Conservation (phyloP, 2,329 filamentous ascomycete genomes). For the Nothophoma quercina region DNA sequence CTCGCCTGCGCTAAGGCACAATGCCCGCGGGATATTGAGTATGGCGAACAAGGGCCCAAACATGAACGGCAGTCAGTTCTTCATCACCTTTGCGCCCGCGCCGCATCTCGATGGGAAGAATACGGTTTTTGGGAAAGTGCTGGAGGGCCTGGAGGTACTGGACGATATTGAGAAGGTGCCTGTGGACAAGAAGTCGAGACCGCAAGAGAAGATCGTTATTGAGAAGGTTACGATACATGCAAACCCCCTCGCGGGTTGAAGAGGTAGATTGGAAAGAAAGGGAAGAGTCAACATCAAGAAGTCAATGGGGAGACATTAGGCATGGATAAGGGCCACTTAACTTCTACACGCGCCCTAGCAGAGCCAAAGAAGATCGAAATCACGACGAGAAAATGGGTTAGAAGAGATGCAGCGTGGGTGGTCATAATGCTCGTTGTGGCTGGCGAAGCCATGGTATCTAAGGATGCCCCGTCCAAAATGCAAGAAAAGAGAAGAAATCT, state of each 20-base stretch:
- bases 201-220: slow-evolving; percentile 71
- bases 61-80: slow-evolving; percentile 83
- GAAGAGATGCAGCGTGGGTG: not conserved
- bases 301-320: too few relatives aligned
- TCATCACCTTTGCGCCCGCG: slow-evolving; percentile 78
- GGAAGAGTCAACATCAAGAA: not conserved
- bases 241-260: slow-evolving; percentile 74
- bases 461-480: slow-evolving; percentile 34
- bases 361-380: not conserved
- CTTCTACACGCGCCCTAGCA: too few relatives aligned
- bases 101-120: slow-evolving; percentile 85
- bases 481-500: slow-evolving; percentile 30
- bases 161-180: slow-evolving; percentile 74
- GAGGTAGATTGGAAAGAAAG: not conserved
- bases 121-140: slow-evolving; percentile 79
- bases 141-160: slow-evolving; percentile 67
- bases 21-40: slow-evolving; percentile 72
- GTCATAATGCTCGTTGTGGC: slow-evolving; percentile 31
- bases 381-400: not conserved
- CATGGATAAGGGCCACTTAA: too few relatives aligned
- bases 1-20: slow-evolving; percentile 72
- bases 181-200: slow-evolving; percentile 80
- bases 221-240: slow-evolving; percentile 77
- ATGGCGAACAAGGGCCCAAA: slow-evolving; percentile 81
- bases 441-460: slow-evolving; percentile 49